A percentile compares a stretch with the other conserved stretches of the same genome.
Evolutionary conservation across 768 basidiomycete genomes (phyloP).

Genomic region (Termitomyces sp.): DNA sequence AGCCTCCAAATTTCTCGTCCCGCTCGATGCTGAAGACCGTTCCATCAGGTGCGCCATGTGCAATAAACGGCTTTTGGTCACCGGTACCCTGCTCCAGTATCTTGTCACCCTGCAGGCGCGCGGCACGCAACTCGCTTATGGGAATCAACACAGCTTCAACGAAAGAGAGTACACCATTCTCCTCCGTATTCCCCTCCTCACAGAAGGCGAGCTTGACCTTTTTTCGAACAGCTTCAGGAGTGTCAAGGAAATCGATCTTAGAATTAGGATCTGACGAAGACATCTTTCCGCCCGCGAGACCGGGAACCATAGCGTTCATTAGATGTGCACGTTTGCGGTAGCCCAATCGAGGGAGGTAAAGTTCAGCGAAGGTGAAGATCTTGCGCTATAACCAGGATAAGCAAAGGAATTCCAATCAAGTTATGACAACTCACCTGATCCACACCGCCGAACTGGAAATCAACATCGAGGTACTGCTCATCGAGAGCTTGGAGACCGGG

Average conservation of each 20-base stretch:
- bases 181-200: constrained; percentile 84
- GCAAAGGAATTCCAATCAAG: neutral
- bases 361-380: constrained; percentile 97
- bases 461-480: constrained; percentile 92
- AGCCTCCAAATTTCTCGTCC: constrained; percentile 79
- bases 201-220: constrained; percentile 94
- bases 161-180: constrained; percentile 89
- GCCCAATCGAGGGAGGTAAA: constrained; percentile 90
- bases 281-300: constrained; percentile 95
- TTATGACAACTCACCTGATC: constrained; percentile 69
- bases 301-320: constrained; percentile 98
- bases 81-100: constrained; percentile 45
- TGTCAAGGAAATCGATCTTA: constrained; percentile 96
- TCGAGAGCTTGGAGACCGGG: constrained; percentile 96
- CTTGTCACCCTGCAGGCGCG: constrained; percentile 48
- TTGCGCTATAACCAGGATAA: constrained; percentile 60
- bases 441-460: constrained; percentile 97
- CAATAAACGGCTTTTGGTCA: constrained; percentile 60
- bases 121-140: constrained; percentile 71
- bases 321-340: constrained; percentile 94
- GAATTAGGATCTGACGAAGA: constrained; percentile 96
- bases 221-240: constrained; percentile 75
- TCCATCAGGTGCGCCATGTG: constrained; percentile 70
- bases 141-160: constrained; percentile 86
- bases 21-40: constrained; percentile 79